phyloP scores from a whole-genome alignment of 2,329 filamentous ascomycete species.

The Penicillium hesseltinei region DNA sequence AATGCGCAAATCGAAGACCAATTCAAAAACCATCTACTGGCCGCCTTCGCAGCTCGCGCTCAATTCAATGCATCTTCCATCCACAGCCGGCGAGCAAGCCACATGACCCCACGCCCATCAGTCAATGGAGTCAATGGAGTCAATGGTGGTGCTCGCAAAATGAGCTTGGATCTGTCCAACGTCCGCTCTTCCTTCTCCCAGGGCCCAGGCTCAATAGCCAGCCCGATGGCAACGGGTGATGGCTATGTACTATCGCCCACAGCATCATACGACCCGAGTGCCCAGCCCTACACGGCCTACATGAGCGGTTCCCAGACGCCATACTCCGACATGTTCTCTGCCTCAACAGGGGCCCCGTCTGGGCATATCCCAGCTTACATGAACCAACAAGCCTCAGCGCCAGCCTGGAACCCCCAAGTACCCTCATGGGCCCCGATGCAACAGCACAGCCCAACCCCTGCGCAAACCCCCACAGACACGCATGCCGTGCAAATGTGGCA shows the following conservation, averaged over 20 bases:
- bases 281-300: constrained; percentile 25
- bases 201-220: constrained; percentile 24
- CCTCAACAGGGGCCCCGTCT: constrained; percentile 13
- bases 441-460: constrained; percentile 23
- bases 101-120: constrained; percentile 27
- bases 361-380: constrained; percentile 32
- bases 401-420: constrained; percentile 18
- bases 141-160: constrained; percentile 31
- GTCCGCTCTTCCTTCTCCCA: constrained; percentile 30
- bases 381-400: constrained; percentile 16
- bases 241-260: constrained; percentile 29
- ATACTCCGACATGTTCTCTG: constrained; percentile 23
- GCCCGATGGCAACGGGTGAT: constrained; percentile 24
- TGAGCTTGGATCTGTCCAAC: constrained; percentile 37
- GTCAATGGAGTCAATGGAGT: constrained; percentile 27
- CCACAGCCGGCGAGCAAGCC: constrained; percentile 29
- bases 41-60: constrained; percentile 30
- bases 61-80: constrained; percentile 20
- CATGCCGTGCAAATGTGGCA: constrained; percentile 27
- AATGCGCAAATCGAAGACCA: constrained; percentile 39
- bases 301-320: constrained; percentile 19
- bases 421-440: constrained; percentile 21
- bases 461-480: constrained; percentile 22
- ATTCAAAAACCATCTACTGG: constrained; percentile 38
- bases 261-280: constrained; percentile 21